Conservation (phyloP, 495 filamentous ascomycete genomes). For the Barbatosphaeria neglecta region DNA sequence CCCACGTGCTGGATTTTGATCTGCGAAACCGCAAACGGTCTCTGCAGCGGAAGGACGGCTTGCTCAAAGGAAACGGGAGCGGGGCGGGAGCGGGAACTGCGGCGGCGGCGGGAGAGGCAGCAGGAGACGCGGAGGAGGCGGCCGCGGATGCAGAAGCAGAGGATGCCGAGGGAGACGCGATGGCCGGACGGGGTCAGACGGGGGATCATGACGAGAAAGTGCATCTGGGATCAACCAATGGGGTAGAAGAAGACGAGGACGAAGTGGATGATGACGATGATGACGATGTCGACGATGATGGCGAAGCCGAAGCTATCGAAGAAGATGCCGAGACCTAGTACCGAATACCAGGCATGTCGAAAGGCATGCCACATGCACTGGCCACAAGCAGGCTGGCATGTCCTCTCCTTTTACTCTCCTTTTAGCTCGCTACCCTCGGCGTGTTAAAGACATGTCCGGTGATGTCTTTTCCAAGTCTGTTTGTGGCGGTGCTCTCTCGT, state of each 20-base stretch:
- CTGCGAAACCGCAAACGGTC: conserved; percentile 23
- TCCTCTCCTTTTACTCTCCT: too few relatives aligned
- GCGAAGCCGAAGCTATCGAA: background rate
- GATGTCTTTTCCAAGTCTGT: too few relatives aligned
- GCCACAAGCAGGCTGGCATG: too few relatives aligned
- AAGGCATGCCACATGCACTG: background rate
- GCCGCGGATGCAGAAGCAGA: background rate
- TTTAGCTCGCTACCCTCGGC: too few relatives aligned
- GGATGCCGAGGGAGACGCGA: too few relatives aligned
- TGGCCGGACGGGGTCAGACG: too few relatives aligned
- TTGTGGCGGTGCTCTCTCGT: too few relatives aligned
- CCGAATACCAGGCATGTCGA: background rate
- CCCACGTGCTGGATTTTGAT: conserved; percentile 24
- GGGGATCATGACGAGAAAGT: too few relatives aligned
- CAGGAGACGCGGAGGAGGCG: background rate
- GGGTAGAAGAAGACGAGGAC: background rate
- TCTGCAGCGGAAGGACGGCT: conserved; percentile 17
- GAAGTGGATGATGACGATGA: background rate
- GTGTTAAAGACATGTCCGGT: too few relatives aligned
- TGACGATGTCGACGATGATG: background rate
- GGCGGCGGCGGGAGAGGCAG: background rate
- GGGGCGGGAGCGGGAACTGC: background rate
- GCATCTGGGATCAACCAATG: too few relatives aligned
- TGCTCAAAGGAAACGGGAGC: background rate
- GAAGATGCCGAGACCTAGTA: background rate